These are phyloP conservation scores for Fusarium gaditjirri DNA, from an alignment of 2,329 filamentous ascomycete genomes.

Conservation along the genomic window DNA sequence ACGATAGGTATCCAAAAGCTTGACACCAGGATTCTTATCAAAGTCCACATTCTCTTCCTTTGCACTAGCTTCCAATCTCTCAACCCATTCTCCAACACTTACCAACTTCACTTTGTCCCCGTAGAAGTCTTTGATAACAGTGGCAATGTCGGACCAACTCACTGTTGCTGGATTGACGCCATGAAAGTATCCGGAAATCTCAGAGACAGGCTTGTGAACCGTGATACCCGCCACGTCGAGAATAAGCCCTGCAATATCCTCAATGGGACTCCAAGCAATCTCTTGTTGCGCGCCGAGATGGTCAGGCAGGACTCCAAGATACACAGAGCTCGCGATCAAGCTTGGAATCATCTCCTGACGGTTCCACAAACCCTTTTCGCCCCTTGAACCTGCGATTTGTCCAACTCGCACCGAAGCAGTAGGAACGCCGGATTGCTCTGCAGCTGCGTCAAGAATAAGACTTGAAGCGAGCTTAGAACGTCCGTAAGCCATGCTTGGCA, in stretches of 20 bases:
- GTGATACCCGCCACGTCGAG: background rate
- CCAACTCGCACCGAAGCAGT: background rate
- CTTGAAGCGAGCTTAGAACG: background rate
- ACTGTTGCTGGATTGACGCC: background rate
- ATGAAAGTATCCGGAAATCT: constrained; percentile 6
- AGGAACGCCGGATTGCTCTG: fast-evolving
- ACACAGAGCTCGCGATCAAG: background rate
- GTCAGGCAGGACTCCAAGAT: background rate
- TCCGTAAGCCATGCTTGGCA: background rate
- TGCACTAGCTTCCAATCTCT: background rate
- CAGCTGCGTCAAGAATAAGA: background rate
- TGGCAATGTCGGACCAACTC: background rate
- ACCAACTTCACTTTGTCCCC: background rate
- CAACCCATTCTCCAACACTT: background rate
- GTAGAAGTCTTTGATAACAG: background rate
- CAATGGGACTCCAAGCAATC: background rate
- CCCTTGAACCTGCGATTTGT: constrained; percentile 1
- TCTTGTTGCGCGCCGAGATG: background rate
- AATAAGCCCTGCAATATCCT: background rate
- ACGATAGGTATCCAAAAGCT: background rate
- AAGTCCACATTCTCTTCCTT: background rate
- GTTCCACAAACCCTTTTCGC: background rate
- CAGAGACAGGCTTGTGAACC: fast-evolving
- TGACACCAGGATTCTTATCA: background rate
- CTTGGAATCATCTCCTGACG: constrained; percentile 7